Evolutionary conservation across 2,329 filamentous ascomycete genomes (phyloP).

Genomic region (Septoria linicola): DNA sequence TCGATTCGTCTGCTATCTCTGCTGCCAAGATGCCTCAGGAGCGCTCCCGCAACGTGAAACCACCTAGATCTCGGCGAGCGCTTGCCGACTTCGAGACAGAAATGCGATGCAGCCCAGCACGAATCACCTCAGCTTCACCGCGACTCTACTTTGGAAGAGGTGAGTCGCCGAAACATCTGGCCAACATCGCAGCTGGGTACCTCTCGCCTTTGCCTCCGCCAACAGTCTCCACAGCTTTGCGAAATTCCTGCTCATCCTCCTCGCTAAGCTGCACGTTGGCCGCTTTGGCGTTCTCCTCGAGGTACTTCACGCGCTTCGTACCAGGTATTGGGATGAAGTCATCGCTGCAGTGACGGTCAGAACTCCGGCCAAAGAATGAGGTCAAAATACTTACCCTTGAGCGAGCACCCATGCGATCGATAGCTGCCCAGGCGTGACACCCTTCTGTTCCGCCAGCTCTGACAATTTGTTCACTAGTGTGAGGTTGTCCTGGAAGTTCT

Average conservation of each 20-base stretch:
- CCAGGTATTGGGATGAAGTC: conserved; percentile 50
- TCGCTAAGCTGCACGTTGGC: conserved; percentile 28
- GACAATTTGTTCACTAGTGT: conserved; percentile 34
- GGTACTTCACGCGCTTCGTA: conserved; percentile 30
- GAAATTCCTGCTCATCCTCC: conserved; percentile 32
- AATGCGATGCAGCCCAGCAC: too few relatives aligned
- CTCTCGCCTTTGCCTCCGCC: conserved; percentile 33
- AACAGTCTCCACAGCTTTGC: conserved; percentile 35
- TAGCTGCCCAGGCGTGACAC: conserved; percentile 34
- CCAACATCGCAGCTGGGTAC: conserved; percentile 34
- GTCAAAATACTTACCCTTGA: conserved; percentile 29
- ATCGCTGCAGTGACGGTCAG: conserved; percentile 24
- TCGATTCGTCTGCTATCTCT: too few relatives aligned
- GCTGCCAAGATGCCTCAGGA: too few relatives aligned
- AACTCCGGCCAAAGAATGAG: not conserved
- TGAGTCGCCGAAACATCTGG: conserved; percentile 31
- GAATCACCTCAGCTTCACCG: too few relatives aligned
- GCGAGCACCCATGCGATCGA: conserved; percentile 36
- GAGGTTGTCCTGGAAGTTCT: conserved; percentile 36
- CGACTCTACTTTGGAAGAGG: too few relatives aligned
- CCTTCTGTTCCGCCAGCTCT: conserved; percentile 34
- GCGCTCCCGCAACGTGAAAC: too few relatives aligned
- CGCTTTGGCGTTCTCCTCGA: conserved; percentile 32
- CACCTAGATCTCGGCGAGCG: too few relatives aligned
- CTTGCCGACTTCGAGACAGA: too few relatives aligned